Evolutionary conservation across 2,329 filamentous ascomycete species (phyloP).

Genomic region (Diaporthe destruens): DNA sequence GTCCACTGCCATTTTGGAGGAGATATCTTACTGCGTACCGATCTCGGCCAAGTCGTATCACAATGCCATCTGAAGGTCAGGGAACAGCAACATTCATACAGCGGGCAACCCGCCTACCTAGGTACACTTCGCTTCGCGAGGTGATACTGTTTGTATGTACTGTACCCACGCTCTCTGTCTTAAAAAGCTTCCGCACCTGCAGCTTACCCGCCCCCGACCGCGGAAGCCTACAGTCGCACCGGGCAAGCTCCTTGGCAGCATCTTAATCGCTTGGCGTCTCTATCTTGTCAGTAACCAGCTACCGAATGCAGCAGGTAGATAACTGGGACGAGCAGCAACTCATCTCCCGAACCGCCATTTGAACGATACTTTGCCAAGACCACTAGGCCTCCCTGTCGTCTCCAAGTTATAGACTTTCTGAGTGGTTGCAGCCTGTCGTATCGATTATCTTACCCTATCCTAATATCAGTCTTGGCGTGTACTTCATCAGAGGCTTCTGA

Average conservation of each 20-base stretch:
- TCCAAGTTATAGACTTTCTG: no score
- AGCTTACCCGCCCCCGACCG: background rate
- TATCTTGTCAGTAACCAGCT: conserved; percentile 1
- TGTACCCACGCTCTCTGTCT: background rate
- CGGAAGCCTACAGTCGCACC: background rate
- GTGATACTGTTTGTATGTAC: background rate
- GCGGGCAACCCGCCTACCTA: background rate
- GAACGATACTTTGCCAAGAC: no score
- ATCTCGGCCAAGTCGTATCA: background rate
- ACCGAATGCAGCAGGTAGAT: conserved; percentile 30
- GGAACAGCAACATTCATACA: background rate
- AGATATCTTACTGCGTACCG: background rate
- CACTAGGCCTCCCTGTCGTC: no score
- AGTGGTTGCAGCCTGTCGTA: no score
- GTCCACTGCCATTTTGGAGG: background rate
- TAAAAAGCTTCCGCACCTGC: background rate
- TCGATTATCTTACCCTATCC: no score
- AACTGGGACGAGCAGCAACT: conserved; percentile 1
- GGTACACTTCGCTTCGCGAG: background rate
- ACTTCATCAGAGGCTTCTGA: no score
- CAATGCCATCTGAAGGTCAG: background rate
- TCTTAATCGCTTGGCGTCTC: conserved; percentile 18
- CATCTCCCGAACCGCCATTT: no score
- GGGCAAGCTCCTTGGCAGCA: conserved; percentile 11
- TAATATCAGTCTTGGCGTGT: no score